A percentile compares a stretch with the other conserved stretches of the same genome.
Conservation (phyloP, 306 rosid genomes). For the Benincasa hispida region DNA sequence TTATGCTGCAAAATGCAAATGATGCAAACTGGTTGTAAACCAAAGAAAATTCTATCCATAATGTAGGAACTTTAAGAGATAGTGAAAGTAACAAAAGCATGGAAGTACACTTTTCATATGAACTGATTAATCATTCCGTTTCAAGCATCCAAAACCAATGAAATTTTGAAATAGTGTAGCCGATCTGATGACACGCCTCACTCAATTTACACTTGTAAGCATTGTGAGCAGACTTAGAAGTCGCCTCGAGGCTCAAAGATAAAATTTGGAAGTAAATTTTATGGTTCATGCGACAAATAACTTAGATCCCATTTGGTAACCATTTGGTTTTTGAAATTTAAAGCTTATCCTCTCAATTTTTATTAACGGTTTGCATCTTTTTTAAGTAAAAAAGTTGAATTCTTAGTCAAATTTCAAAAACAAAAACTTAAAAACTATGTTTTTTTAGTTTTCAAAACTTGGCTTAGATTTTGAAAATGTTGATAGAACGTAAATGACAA, state of each 20-base stretch:
- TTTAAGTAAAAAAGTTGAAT: too few species aligned
- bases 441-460: too few species aligned
- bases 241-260: background rate
- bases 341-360: too few species aligned
- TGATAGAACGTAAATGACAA: too few species aligned
- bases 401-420: too few species aligned
- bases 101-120: background rate
- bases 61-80: background rate
- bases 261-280: background rate
- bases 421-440: too few species aligned
- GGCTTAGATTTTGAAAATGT: too few species aligned
- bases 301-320: too few species aligned
- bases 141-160: background rate
- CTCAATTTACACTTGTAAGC: background rate
- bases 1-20: constrained; percentile 55
- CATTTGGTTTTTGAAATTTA: too few species aligned
- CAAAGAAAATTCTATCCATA: background rate
- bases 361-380: too few species aligned
- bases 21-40: constrained; percentile 18
- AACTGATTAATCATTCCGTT: background rate
- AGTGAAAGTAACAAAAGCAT: background rate
- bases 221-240: background rate
- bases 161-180: background rate
- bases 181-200: background rate
- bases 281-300: background rate